phyloP scores from a whole-genome alignment of 2,329 filamentous ascomycete genomes.

The Pseudophaeomoniella oleicola region DNA sequence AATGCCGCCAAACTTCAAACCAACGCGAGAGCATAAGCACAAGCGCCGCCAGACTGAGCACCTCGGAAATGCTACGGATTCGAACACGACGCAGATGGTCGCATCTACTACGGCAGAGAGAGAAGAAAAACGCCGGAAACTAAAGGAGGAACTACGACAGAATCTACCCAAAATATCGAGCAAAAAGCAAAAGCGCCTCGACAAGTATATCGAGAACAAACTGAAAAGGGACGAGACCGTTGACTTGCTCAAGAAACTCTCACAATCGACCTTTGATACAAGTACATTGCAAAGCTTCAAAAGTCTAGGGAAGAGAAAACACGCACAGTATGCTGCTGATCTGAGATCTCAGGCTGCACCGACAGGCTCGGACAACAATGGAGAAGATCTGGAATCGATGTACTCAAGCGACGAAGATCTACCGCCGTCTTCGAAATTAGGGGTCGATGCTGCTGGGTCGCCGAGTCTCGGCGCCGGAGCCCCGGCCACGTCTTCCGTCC shows the following conservation, averaged over 20 bases:
- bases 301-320: slow-evolving; percentile 54
- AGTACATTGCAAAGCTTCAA: slow-evolving; percentile 65
- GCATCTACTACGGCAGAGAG: slow-evolving; percentile 36
- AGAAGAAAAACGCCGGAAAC: slow-evolving; percentile 34
- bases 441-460: not conserved
- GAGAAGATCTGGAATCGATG: not conserved
- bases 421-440: not conserved
- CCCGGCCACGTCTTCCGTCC: slow-evolving; percentile 16
- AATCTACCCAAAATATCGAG: slow-evolving; percentile 41
- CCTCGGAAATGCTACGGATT: slow-evolving; percentile 13
- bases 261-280: slow-evolving; percentile 66
- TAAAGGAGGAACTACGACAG: slow-evolving; percentile 39
- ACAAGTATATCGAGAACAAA: slow-evolving; percentile 74
- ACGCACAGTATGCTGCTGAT: slow-evolving; percentile 41
- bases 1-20: slow-evolving; percentile 5
- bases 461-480: too few species aligned
- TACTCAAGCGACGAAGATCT: not conserved
- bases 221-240: slow-evolving; percentile 86
- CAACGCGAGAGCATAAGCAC: slow-evolving; percentile 5
- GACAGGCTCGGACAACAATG: not conserved
- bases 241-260: slow-evolving; percentile 69
- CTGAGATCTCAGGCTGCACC: not conserved
- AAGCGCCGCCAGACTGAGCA: slow-evolving; percentile 1
- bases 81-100: slow-evolving; percentile 25
- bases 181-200: slow-evolving; percentile 54